Evolutionary conservation across 129 eudicot genomes (phyloP).

Genomic region (Centaurea solstitialis): DNA sequence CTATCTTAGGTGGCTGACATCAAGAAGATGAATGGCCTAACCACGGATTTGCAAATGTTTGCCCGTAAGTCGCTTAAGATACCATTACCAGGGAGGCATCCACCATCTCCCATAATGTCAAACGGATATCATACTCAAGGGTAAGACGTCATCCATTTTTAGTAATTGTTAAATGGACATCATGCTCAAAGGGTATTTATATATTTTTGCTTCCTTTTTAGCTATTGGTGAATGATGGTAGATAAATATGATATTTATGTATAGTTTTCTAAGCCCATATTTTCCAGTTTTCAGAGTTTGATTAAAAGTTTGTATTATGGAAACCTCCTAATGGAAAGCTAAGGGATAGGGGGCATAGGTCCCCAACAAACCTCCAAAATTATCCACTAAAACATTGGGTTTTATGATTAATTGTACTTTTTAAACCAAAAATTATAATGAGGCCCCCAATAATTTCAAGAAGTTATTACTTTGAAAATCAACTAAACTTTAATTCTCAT

Average conservation of each 20-base stretch:
- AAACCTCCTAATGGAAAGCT: no score
- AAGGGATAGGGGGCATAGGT: no score
- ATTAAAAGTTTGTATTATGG: background rate
- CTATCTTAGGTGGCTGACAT: conserved; percentile 74
- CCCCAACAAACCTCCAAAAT: no score
- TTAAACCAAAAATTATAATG: no score
- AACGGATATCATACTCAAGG: conserved; percentile 46
- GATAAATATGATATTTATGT: background rate
- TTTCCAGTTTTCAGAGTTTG: background rate
- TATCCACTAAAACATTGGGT: no score
- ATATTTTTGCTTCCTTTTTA: background rate
- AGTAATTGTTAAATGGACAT: conserved; percentile 46
- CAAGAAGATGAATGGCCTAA: conserved; percentile 77
- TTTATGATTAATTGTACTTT: no score
- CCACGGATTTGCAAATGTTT: conserved; percentile 92
- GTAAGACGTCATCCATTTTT: conserved; percentile 80
- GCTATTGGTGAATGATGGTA: background rate
- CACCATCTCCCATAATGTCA: conserved; percentile 62
- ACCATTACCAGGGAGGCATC: conserved; percentile 92
- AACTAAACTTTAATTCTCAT: no score
- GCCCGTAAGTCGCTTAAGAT: conserved; percentile 75
- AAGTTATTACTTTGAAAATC: no score
- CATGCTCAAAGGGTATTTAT: conserved; percentile 51
- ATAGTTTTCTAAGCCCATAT: background rate
- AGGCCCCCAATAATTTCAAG: no score